Percentiles rank a stretch among this genome's conserved stretches.
phyloP scores from a whole-genome alignment of 2,329 filamentous ascomycete genomes.

The Colletotrichum sansevieriae region DNA sequence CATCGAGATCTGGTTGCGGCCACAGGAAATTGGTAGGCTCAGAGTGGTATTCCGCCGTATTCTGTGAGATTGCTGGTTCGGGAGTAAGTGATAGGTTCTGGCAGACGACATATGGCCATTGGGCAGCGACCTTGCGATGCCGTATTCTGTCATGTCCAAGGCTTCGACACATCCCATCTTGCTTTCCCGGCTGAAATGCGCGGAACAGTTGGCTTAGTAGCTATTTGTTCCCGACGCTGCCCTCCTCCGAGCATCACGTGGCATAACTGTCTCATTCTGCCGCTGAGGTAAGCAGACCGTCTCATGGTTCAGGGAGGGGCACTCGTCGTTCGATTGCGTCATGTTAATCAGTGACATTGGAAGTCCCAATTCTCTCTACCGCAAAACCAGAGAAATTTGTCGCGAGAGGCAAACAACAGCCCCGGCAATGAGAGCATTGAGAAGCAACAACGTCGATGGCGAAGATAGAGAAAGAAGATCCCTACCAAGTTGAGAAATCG shows the following conservation, averaged over 20 bases:
- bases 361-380: not conserved
- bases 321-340: slow-evolving; percentile 27
- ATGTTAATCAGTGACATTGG: not conserved
- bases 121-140: not conserved
- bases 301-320: slow-evolving; percentile 1
- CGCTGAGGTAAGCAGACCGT: slow-evolving; percentile 29
- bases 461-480: not conserved
- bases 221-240: not conserved
- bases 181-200: slow-evolving; percentile 6
- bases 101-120: not conserved
- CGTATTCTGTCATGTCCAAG: no score
- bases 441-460: not conserved
- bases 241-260: slow-evolving; percentile 27
- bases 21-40: slow-evolving; percentile 8
- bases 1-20: slow-evolving; percentile 38
- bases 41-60: slow-evolving; percentile 8
- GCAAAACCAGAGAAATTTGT: not conserved
- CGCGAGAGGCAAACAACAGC: not conserved
- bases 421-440: not conserved
- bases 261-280: not conserved
- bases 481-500: slow-evolving; percentile 1
- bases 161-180: no score
- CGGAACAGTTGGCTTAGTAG: not conserved
- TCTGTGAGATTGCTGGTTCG: slow-evolving; percentile 7
- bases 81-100: not conserved